Percentiles rank a stretch among this genome's conserved stretches.
Evolutionary conservation across 768 basidiomycete genomes (phyloP).

Genomic region (Russula brevipes): DNA sequence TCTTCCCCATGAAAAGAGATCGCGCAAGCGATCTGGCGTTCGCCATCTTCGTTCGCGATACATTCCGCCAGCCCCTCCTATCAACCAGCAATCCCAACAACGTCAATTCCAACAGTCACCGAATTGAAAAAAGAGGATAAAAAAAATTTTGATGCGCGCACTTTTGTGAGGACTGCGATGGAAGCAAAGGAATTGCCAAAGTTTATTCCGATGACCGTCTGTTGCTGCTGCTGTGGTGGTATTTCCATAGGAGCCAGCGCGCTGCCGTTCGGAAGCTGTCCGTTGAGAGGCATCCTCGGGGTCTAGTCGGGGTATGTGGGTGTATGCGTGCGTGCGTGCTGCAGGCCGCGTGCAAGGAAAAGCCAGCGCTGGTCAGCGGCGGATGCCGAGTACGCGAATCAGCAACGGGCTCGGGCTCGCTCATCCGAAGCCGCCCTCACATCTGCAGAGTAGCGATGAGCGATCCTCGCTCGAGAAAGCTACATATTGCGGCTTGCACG

Average conservation of each 20-base stretch:
- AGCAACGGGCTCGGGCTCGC: no score
- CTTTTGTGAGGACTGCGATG: slow-evolving; percentile 94
- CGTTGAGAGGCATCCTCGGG: no score
- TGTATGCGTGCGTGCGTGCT: no score
- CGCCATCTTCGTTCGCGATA: slow-evolving; percentile 98
- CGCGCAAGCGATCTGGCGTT: slow-evolving; percentile 95
- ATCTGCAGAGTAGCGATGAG: no score
- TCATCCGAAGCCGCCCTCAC: no score
- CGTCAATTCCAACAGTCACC: no score
- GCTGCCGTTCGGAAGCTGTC: neutral
- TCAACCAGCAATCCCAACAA: neutral
- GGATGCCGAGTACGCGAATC: no score
- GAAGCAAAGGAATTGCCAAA: slow-evolving; percentile 28
- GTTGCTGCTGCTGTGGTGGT: slow-evolving; percentile 28
- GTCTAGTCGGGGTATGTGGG: no score
- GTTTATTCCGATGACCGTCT: slow-evolving; percentile 75
- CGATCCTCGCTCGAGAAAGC: no score
- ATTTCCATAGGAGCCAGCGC: slow-evolving; percentile 27
- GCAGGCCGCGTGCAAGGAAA: no score
- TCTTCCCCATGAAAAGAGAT: slow-evolving; percentile 89
- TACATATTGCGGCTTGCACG: no score
- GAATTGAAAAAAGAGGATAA: neutral
- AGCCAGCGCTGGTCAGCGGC: no score
- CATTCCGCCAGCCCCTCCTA: slow-evolving; percentile 90
- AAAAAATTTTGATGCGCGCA: slow-evolving; percentile 31